A percentile compares a stretch with the other conserved stretches of the same genome.
These are phyloP conservation scores for Cyclotella atomus DNA, from an alignment of 108 stramenopile species.

Conservation along the genomic window DNA sequence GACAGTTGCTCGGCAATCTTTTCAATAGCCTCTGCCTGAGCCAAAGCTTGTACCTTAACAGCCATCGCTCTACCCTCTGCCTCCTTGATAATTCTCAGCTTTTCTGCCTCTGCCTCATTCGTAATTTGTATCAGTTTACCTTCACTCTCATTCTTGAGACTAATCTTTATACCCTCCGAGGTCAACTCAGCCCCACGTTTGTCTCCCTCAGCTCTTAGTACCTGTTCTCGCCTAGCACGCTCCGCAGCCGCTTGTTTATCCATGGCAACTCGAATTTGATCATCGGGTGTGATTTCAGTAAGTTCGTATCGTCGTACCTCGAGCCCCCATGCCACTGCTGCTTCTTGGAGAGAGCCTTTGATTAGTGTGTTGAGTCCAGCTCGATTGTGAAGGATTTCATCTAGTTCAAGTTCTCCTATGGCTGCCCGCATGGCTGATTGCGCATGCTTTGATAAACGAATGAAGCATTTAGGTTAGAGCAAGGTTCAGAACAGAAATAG, in stretches of 20 bases:
- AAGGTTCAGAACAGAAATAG: neutral
- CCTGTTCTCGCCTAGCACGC: constrained; percentile 92
- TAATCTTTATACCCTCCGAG: constrained; percentile 95
- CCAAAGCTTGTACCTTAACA: constrained; percentile 79
- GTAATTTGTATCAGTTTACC: constrained; percentile 89
- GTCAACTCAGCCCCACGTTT: constrained; percentile 91
- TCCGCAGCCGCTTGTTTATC: constrained; percentile 99
- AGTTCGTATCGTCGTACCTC: constrained; percentile 95
- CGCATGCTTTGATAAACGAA: constrained; percentile 71
- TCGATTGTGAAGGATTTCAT: constrained; percentile 97
- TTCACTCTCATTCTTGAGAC: constrained; percentile 96
- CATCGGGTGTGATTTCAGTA: constrained; percentile 96
- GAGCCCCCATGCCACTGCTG: constrained; percentile 95
- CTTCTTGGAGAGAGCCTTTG: constrained; percentile 91
- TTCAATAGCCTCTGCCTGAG: constrained; percentile 89
- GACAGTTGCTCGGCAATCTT: constrained; percentile 68
- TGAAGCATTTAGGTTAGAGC: neutral
- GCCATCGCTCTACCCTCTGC: constrained; percentile 94
- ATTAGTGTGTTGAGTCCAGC: constrained; percentile 90
- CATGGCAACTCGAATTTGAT: constrained; percentile 95
- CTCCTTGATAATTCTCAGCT: constrained; percentile 80
- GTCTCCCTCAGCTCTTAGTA: constrained; percentile 94
- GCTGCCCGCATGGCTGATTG: constrained; percentile 98
- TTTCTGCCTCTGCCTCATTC: constrained; percentile 94
- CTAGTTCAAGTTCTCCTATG: constrained; percentile 98